Evolutionary conservation across 352 stramenopile genomes (phyloP).

Genomic region (Globisporangium mamillatum): DNA sequence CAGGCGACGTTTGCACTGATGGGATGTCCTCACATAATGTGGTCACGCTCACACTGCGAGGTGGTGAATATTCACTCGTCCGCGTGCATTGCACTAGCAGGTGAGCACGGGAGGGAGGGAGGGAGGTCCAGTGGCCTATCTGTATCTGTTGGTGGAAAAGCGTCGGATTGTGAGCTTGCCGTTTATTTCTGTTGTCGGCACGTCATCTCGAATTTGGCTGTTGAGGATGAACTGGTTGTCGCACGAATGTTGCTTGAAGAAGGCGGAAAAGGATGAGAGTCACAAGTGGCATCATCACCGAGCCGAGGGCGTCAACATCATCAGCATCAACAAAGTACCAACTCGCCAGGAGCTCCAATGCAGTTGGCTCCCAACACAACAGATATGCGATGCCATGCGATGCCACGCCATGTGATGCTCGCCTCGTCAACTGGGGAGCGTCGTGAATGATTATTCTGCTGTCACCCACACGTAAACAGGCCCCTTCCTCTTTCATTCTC

Average conservation of each 20-base stretch:
- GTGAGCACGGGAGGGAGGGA: not conserved
- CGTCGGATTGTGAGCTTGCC: not conserved
- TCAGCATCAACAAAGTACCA: not conserved
- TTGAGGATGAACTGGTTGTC: not conserved
- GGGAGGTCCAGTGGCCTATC: too few relatives aligned
- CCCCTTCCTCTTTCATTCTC: not conserved
- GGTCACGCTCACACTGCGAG: too few relatives aligned
- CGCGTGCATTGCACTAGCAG: not conserved
- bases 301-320: not conserved
- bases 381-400: not conserved
- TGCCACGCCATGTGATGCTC: not conserved
- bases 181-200: not conserved
- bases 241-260: constrained; percentile 1
- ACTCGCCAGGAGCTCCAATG: not conserved
- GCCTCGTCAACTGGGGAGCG: not conserved
- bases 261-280: not conserved
- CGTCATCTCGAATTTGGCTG: not conserved
- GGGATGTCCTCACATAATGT: too few relatives aligned
- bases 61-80: not conserved
- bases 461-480: not conserved
- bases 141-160: not conserved
- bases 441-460: not conserved
- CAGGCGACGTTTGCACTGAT: too few relatives aligned
- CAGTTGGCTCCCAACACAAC: not conserved
- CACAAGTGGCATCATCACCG: not conserved